Evolutionary conservation across 352 stramenopile species (phyloP), one percentile per base, ranked within the genome.

Genomic region (Globisporangium polare): DNA sequence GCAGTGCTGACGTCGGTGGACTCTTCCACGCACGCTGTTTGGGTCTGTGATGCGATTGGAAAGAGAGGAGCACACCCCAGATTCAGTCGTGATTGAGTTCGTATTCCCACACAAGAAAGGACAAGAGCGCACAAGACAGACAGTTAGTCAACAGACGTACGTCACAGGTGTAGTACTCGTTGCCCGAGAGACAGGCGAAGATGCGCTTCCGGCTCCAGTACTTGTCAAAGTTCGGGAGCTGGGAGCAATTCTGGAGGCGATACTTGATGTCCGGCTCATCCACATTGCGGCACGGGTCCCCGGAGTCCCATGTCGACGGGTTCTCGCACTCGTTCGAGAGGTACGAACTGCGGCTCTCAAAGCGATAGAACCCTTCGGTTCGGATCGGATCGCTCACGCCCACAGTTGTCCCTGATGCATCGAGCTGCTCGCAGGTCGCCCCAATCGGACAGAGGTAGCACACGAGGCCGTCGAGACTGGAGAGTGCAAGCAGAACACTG

Each of bases 371-470:
- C 0, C 83, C 83, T 18, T 78, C 45, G 2, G 62, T 45, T 3
- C 76, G 76, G 15, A 53, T 60, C 33, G 83, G 83, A 12, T 73
- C 65, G 26, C 69, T 70, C 8, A 86, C 77, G 7, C 83, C 83
- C 15, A 71, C 62, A 0, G 69, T 46, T 10, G 59, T 58, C 0
- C 74, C 79, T 10, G 49, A 72, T 4, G 50, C 39, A 46, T 83
- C 77, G 8, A 59, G 62, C 49, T 71, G 49, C 18, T 87, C 76
- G 7, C 83, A 92, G 17, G 53, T 69, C 0, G 73, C 80, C 1
- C 83, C 83, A 5, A 74, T 35, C 8, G 83, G 83, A 65, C 83
- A 92, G 15, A 75, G 46, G 58, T 89, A 85, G 29, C 83, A 92
- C 24, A 67, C 78, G 22, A 75, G 58, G 15, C 83, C 83, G 26